A percentile compares a stretch with the other conserved stretches of the same genome.
These are phyloP conservation scores for Discostella pseudostelligera DNA, from an alignment of 108 stramenopile genomes.

Conservation along the genomic window DNA sequence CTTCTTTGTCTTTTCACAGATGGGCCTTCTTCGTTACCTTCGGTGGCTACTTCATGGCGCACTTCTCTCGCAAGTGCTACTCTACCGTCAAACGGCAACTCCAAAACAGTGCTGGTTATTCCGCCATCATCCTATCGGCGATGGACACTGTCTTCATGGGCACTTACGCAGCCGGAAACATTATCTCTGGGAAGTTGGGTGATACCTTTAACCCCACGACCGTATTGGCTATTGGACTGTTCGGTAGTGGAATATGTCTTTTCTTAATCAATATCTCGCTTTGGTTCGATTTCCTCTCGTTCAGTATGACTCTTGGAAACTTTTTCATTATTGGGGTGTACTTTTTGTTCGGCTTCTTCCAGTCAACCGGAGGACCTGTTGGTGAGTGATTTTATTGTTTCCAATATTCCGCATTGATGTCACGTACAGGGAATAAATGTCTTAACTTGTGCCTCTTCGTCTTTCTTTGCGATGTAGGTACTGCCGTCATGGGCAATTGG, in stretches of 20 bases:
- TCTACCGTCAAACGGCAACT: constrained; percentile 94
- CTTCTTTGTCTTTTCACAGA: constrained; percentile 46
- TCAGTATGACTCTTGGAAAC: constrained; percentile 63
- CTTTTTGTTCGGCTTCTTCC: constrained; percentile 95
- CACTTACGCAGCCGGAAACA: constrained; percentile 92
- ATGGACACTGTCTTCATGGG: constrained; percentile 98
- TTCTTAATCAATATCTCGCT: constrained; percentile 82
- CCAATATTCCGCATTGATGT: not conserved
- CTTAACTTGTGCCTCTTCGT: too few species aligned
- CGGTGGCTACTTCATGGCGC: constrained; percentile 94
- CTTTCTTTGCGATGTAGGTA: constrained; percentile 52
- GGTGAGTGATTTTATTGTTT: constrained; percentile 27
- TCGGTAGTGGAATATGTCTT: constrained; percentile 88
- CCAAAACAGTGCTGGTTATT: constrained; percentile 70
- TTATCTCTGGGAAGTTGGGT: constrained; percentile 92
- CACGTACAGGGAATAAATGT: not conserved
- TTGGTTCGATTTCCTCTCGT: constrained; percentile 75
- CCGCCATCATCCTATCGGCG: constrained; percentile 67
- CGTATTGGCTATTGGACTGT: constrained; percentile 89
- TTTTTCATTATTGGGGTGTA: constrained; percentile 80
- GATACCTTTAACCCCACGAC: constrained; percentile 92
- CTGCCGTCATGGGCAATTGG: constrained; percentile 98
- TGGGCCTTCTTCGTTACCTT: constrained; percentile 94
- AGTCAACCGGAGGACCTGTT: constrained; percentile 92
- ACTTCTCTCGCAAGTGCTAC: constrained; percentile 95